A percentile compares a stretch with the other conserved stretches of the same genome.
phyloP scores from a whole-genome alignment of 2,329 filamentous ascomycete genomes.

The Sporothrix phasma region DNA sequence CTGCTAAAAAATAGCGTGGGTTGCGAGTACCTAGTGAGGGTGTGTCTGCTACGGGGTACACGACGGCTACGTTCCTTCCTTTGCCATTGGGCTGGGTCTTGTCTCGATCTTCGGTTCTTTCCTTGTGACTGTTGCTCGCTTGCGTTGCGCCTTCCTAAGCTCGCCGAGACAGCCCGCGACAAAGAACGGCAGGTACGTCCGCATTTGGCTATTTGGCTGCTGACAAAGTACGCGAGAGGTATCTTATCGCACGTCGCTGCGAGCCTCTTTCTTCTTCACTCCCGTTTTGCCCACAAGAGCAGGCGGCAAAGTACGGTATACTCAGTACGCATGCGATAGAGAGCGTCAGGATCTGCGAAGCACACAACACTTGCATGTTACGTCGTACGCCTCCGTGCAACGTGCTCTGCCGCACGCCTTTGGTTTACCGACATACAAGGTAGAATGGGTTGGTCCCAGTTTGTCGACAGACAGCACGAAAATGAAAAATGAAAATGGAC shows the following conservation, averaged over 20 bases:
- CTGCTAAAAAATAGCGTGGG: neutral
- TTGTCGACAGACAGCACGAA: no score
- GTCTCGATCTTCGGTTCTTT: neutral
- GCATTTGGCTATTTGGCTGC: no score
- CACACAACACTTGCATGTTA: no score
- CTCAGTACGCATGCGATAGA: neutral
- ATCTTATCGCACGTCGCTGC: neutral
- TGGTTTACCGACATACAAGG: neutral
- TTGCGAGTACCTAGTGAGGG: neutral
- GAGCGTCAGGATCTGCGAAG: neutral
- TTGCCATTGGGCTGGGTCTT: neutral
- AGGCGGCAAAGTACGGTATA: no score
- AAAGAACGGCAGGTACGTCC: neutral
- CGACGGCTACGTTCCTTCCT: neutral
- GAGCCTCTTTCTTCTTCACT: neutral
- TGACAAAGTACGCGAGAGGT: neutral
- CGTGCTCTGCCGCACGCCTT: neutral
- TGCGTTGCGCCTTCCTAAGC: neutral
- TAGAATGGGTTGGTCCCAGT: neutral
- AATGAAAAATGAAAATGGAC: no score
- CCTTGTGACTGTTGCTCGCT: neutral
- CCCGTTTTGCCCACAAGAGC: neutral
- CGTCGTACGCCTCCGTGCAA: neutral
- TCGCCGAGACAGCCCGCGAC: neutral
- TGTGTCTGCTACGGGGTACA: neutral